Conservation (phyloP, 371 early-diverging fungal species). For the Phascolomyces articulosus region DNA sequence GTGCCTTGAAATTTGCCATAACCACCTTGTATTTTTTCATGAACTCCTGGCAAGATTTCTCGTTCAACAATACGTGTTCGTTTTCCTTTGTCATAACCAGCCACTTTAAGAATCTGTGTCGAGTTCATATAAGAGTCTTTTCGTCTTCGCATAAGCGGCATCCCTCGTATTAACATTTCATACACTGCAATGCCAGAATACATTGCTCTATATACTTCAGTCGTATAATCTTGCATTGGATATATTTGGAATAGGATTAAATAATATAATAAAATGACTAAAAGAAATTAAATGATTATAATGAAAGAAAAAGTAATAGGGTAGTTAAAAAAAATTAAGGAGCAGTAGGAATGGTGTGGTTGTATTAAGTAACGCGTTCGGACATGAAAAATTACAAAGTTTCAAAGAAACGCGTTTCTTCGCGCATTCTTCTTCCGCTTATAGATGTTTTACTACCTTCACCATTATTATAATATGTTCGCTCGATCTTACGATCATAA, state of each 20-base stretch:
- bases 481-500: too few relatives aligned
- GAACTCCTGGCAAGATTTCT: conserved; percentile 81
- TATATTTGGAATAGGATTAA: not conserved
- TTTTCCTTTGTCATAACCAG: conserved; percentile 89
- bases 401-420: too few relatives aligned
- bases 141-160: conserved; percentile 91
- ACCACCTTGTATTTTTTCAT: conserved; percentile 97
- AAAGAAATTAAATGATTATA: too few relatives aligned
- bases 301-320: too few relatives aligned
- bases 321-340: too few relatives aligned
- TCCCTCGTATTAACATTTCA: conserved; percentile 80
- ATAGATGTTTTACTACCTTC: too few relatives aligned
- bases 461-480: too few relatives aligned
- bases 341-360: too few relatives aligned
- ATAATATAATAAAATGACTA: not conserved
- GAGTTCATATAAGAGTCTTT: conserved; percentile 92
- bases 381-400: too few relatives aligned
- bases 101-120: conserved; percentile 97
- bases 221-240: conserved; percentile 4
- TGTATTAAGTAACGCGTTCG: too few relatives aligned
- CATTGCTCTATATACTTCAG: conserved; percentile 65
- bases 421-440: too few relatives aligned
- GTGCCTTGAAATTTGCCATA: conserved; percentile 98
- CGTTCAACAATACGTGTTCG: conserved; percentile 93
- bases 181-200: conserved; percentile 88